Evolutionary conservation across 371 early-diverging fungal species (phyloP).

Genomic region (Capillidium heterosporum): DNA sequence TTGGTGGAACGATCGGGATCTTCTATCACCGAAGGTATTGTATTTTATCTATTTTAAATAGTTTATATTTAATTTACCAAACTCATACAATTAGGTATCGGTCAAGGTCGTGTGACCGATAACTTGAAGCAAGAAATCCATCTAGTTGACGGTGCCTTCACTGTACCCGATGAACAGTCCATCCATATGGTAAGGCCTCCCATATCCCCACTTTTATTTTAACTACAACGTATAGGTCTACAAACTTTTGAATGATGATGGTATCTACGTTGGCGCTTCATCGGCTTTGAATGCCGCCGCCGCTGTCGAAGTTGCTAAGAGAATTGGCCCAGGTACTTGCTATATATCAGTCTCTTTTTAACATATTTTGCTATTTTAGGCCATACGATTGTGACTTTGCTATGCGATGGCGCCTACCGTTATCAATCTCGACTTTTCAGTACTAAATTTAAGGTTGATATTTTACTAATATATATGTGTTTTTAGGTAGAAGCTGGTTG

Average conservation of each 20-base stretch:
- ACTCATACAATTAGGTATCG: too few species aligned
- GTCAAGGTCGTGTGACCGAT: slow-evolving; percentile 86
- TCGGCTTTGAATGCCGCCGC: slow-evolving; percentile 83
- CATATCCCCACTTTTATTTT: neutral
- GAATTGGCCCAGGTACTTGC: slow-evolving; percentile 50
- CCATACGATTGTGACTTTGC: slow-evolving; percentile 61
- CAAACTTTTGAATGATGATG: slow-evolving; percentile 79
- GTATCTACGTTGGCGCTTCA: slow-evolving; percentile 81
- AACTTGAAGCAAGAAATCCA: slow-evolving; percentile 64
- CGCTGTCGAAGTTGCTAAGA: slow-evolving; percentile 80
- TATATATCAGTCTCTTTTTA: neutral
- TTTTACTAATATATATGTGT: neutral
- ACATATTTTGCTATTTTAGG: slow-evolving; percentile 11
- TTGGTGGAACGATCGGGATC: slow-evolving; percentile 46
- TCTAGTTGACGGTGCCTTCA: slow-evolving; percentile 63
- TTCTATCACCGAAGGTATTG: slow-evolving; percentile 61
- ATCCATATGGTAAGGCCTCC: slow-evolving; percentile 40
- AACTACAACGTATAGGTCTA: slow-evolving; percentile 22
- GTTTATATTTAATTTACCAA: too few species aligned
- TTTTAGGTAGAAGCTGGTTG: slow-evolving; percentile 45
- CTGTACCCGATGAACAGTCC: slow-evolving; percentile 63
- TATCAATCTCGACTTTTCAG: slow-evolving; percentile 83
- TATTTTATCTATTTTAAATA: neutral
- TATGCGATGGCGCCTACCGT: slow-evolving; percentile 84
- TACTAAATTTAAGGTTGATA: slow-evolving; percentile 13